These are phyloP conservation scores for Calonectria fujianensis DNA, from an alignment of 2,329 filamentous ascomycete genomes.

Conservation along the genomic window DNA sequence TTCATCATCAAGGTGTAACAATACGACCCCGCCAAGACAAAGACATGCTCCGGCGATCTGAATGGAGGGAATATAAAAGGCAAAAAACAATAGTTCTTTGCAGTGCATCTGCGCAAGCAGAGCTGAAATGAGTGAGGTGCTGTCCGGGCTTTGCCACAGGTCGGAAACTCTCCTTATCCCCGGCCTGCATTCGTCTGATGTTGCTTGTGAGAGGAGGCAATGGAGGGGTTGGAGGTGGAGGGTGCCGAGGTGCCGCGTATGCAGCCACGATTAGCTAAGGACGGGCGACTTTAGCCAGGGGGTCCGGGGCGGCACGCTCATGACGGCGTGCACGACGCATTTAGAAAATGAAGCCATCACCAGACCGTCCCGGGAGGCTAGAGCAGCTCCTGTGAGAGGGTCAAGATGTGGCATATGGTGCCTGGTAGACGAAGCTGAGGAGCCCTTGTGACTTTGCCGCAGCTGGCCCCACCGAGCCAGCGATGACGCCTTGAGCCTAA, in stretches of 20 bases:
- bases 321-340: not conserved
- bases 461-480: slow-evolving; percentile 23
- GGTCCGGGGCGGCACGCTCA: not conserved
- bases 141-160: not conserved
- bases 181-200: not conserved
- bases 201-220: not conserved
- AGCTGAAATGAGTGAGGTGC: not conserved
- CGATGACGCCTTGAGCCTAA: slow-evolving; percentile 26
- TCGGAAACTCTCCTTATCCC: slow-evolving; percentile 19
- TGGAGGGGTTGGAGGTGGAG: slow-evolving; percentile 7
- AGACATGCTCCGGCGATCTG: slow-evolving; percentile 1
- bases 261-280: slow-evolving; percentile 35
- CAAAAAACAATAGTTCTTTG: slow-evolving; percentile 17
- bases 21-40: slow-evolving; percentile 26
- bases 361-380: slow-evolving; percentile 24
- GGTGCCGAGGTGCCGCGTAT: slow-evolving; percentile 27
- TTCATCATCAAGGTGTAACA: slow-evolving; percentile 26
- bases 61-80: slow-evolving; percentile 24
- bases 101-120: not conserved
- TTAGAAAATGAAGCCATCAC: slow-evolving; percentile 39
- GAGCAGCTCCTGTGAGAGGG: slow-evolving; percentile 4
- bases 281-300: slow-evolving; percentile 1
- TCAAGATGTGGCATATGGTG: not conserved
- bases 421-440: slow-evolving; percentile 1
- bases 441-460: slow-evolving; percentile 8